A percentile compares a stretch with the other conserved stretches of the same genome.
Evolutionary conservation across 495 filamentous ascomycete species (phyloP).

Genomic region (Penicillium waksmanii): DNA sequence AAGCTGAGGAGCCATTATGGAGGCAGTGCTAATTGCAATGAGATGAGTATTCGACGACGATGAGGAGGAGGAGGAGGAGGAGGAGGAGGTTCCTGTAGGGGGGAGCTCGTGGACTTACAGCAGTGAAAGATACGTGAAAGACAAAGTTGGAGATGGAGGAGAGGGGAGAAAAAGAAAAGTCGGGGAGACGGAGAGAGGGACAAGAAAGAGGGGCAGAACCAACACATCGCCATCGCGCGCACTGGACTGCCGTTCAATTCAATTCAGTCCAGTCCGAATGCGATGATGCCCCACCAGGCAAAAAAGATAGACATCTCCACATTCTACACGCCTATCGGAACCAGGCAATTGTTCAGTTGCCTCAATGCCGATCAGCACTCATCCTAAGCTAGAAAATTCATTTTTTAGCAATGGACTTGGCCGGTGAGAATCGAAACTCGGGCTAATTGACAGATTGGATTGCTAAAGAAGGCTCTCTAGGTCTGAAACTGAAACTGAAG

Average conservation of each 20-base stretch:
- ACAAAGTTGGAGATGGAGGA: neutral
- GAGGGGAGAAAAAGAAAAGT: conserved; percentile 4
- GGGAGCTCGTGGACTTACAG: neutral
- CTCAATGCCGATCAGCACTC: neutral
- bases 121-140: neutral
- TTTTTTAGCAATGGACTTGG: too few relatives aligned
- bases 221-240: conserved; percentile 11
- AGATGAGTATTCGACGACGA: neutral
- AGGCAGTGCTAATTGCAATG: neutral
- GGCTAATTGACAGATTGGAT: too few relatives aligned
- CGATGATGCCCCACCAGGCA: conserved; percentile 1
- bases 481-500: too few relatives aligned
- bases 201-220: conserved; percentile 29
- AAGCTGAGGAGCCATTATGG: conserved; percentile 44
- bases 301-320: conserved; percentile 24
- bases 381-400: neutral
- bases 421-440: too few relatives aligned
- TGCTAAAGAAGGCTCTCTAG: too few relatives aligned
- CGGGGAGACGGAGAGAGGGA: neutral
- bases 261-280: conserved; percentile 1
- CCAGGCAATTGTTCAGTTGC: conserved; percentile 9
- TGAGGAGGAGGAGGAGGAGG: neutral
- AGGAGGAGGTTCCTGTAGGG: neutral
- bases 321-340: conserved; percentile 15
- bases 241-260: neutral